Evolutionary conservation across 2,329 filamentous ascomycete genomes (phyloP).

Genomic region (Tothia fuscella): DNA sequence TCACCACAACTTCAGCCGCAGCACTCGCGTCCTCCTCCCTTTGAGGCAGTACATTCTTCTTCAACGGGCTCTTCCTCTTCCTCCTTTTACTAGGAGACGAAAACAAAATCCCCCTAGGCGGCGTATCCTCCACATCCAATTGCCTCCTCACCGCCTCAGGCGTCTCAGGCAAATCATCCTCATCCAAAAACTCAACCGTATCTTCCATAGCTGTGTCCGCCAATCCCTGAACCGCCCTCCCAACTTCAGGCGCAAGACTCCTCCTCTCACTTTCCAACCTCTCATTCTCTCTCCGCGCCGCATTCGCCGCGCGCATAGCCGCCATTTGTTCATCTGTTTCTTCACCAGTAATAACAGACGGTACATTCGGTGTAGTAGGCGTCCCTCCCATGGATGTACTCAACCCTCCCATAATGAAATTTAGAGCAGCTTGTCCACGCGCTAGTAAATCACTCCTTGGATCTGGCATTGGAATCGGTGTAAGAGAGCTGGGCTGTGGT

Average conservation of each 20-base stretch:
- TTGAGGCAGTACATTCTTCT: background rate
- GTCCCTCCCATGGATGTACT: background rate
- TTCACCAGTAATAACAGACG: slow-evolving; percentile 1
- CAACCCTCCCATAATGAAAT: slow-evolving; percentile 7
- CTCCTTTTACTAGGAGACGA: slow-evolving; percentile 4
- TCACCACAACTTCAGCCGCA: background rate
- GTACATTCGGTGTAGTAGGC: background rate
- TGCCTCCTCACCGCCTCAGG: slow-evolving; percentile 7
- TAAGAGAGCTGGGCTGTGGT: background rate
- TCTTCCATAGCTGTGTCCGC: slow-evolving; percentile 1
- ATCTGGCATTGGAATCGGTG: slow-evolving; percentile 2
- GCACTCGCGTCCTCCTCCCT: background rate
- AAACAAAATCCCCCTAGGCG: slow-evolving; percentile 6
- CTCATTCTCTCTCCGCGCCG: slow-evolving; percentile 7
- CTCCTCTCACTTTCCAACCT: slow-evolving; percentile 1
- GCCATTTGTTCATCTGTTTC: slow-evolving; percentile 9
- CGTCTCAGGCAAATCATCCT: slow-evolving; percentile 9
- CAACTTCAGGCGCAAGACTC: background rate
- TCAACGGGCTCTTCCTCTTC: slow-evolving; percentile 2
- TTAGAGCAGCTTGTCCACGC: slow-evolving; percentile 6
- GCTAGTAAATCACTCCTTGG: background rate
- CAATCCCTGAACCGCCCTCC: background rate
- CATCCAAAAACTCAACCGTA: background rate
- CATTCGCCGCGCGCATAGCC: slow-evolving; percentile 2
- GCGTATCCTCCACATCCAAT: slow-evolving; percentile 4